phyloP scores from a whole-genome alignment of 2,329 filamentous ascomycete species.

The Pochonia chlamydosporia region DNA sequence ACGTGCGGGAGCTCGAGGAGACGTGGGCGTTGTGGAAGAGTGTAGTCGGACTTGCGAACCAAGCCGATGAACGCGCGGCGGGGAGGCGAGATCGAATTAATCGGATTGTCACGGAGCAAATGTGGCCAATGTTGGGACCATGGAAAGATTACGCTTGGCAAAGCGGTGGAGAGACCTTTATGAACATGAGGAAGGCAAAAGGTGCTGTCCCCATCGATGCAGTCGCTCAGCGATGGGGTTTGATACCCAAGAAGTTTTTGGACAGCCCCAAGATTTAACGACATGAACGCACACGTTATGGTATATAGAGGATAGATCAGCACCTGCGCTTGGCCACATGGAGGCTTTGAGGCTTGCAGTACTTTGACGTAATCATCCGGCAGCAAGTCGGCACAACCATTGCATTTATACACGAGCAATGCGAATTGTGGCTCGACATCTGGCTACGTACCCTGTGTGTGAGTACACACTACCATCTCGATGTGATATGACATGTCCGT shows the following conservation, averaged over 20 bases:
- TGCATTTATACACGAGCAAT: too few relatives aligned
- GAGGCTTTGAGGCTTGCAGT: too few relatives aligned
- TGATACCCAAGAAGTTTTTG: slow-evolving; percentile 17
- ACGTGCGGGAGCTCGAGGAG: slow-evolving; percentile 57
- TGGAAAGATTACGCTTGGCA: slow-evolving; percentile 63
- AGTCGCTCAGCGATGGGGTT: slow-evolving; percentile 18
- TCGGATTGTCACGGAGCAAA: slow-evolving; percentile 29
- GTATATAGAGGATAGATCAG: neutral
- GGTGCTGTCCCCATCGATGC: slow-evolving; percentile 26
- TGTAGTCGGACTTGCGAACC: slow-evolving; percentile 36
- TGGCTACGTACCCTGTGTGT: too few relatives aligned
- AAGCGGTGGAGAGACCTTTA: slow-evolving; percentile 45
- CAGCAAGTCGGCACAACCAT: too few relatives aligned
- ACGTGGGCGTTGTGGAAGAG: slow-evolving; percentile 54
- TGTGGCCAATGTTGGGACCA: slow-evolving; percentile 52
- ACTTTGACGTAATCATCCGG: too few relatives aligned
- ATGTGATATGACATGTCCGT: too few relatives aligned
- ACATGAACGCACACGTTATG: neutral
- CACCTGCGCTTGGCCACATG: too few relatives aligned
- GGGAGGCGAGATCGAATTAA: slow-evolving; percentile 25
- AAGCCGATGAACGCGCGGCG: slow-evolving; percentile 26
- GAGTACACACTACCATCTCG: too few relatives aligned
- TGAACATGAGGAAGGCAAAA: slow-evolving; percentile 27
- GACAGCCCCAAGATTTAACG: slow-evolving; percentile 22
- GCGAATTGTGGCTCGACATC: neutral